phyloP scores from a whole-genome alignment of 257 asterid genomes.

The Apocynum venetum region DNA sequence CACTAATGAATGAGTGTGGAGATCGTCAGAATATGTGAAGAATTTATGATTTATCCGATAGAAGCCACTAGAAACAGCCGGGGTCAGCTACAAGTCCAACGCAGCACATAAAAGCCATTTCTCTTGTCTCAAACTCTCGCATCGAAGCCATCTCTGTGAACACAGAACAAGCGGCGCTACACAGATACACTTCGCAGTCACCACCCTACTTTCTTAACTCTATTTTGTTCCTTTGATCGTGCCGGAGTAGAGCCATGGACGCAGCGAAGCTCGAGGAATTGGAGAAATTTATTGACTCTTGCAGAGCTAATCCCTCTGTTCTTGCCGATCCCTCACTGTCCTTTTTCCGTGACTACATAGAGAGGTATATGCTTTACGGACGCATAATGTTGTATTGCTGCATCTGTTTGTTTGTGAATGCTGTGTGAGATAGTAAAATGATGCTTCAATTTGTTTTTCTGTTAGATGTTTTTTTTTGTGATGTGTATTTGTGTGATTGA shows the following conservation, averaged over 20 bases:
- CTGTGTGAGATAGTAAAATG: not conserved
- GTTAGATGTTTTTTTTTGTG: not conserved
- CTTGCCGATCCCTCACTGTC: slow-evolving; percentile 74
- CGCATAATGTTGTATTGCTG: not conserved
- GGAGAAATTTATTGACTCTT: slow-evolving; percentile 55
- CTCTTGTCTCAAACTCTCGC: too few species aligned
- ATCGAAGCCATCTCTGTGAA: not conserved
- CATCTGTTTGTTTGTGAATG: not conserved
- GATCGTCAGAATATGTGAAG: not conserved
- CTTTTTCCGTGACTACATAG: slow-evolving; percentile 72
- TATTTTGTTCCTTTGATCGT: not conserved
- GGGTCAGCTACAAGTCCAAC: slow-evolving; percentile 9
- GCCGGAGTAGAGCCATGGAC: slow-evolving; percentile 40
- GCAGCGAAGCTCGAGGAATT: slow-evolving; percentile 50
- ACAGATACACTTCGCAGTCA: not conserved
- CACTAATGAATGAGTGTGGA: not conserved
- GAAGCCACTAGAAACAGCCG: slow-evolving; percentile 26
- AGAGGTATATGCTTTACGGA: slow-evolving; percentile 39
- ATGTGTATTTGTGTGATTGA: not conserved
- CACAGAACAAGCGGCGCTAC: not conserved
- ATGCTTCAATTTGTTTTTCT: not conserved
- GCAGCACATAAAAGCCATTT: not conserved
- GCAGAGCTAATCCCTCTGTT: slow-evolving; percentile 62
- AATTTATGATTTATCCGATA: slow-evolving; percentile 1
- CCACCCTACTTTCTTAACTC: not conserved